Base-by-base conservation (phyloP, 2,329 filamentous ascomycete genomes). In the Fusarium nygamai region DNA sequence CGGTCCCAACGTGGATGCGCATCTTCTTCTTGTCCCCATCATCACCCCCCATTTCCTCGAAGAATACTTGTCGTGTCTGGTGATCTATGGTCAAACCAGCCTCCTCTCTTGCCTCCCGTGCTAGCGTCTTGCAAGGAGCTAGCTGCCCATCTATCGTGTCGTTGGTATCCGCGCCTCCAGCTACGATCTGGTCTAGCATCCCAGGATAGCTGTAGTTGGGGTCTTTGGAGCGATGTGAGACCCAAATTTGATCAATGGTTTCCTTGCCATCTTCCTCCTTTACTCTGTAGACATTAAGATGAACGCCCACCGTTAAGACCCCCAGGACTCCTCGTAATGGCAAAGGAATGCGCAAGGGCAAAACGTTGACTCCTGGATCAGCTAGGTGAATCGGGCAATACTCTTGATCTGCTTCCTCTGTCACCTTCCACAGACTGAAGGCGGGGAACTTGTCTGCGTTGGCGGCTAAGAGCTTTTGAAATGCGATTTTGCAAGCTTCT, bases 121-220 rank as follows among this genome's bases (percentile, higher is more conserved):
- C 67, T 57, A 84, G 73, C 16, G 81, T 80, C 46, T 65, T 53
- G 29, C 77, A 65, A 10, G 81, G 79, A 20, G 72, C 60, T 14
- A 78, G 38, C 27, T 41, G 46, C 16, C 69, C 70, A 4, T 48
- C 13, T 74, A 63, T 67, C 79, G 39, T 58, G 54, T 83, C 81
- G 16, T 39, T 73, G 2, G 71, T 69, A 34, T 81, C 80, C 78
- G 83, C 81, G 60, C 78, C 81, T 22, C 82, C 82, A 2, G 82
- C 82, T 19, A 82, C 80, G n/a, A 82, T 71, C 67, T 84, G 82
- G 59, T 84, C 82, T 27, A 82, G 68, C 71, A 82, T 82, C 10
- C 80, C 77, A 5, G 82, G 76, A 63, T 82, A 84, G 19, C 80
- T 80, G 24, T 79, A 64, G 10, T 73, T 74, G 17, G 69, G 64